phyloP scores from a whole-genome alignment of 768 basidiomycete species.

The Leccinum broughii region DNA sequence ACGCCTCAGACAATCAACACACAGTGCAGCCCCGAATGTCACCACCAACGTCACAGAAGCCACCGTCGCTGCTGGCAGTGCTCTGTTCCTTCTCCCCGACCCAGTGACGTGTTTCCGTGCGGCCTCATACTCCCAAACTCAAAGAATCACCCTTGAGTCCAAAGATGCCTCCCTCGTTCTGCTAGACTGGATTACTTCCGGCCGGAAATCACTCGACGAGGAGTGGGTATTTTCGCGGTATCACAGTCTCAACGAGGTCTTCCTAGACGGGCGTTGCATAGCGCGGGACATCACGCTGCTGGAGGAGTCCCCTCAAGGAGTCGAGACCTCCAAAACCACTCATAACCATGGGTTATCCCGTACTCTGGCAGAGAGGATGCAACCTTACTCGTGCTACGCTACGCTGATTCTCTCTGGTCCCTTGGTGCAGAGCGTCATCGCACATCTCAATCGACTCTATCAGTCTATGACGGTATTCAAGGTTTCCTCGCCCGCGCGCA shows the following conservation, averaged over 20 bases:
- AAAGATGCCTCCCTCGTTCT: constrained; percentile 63
- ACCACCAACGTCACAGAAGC: constrained; percentile 71
- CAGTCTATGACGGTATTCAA: constrained; percentile 63
- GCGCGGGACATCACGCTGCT: constrained; percentile 80
- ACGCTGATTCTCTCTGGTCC: constrained; percentile 82
- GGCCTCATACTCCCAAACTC: constrained; percentile 81
- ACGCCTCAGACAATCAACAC: constrained; percentile 21
- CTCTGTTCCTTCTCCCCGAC: constrained; percentile 84
- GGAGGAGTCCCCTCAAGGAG: constrained; percentile 42
- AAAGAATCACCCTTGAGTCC: constrained; percentile 67
- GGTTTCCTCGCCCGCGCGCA: constrained; percentile 46
- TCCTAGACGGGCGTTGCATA: constrained; percentile 60
- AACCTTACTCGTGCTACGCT: constrained; percentile 89
- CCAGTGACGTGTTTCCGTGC: constrained; percentile 90
- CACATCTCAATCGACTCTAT: constrained; percentile 50
- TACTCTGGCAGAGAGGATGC: constrained; percentile 58
- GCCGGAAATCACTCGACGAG: constrained; percentile 79
- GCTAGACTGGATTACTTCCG: constrained; percentile 92
- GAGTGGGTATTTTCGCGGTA: constrained; percentile 89
- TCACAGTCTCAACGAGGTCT: constrained; percentile 83
- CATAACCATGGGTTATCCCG: constrained; percentile 38
- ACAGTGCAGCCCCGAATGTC: constrained; percentile 11
- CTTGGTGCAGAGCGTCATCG: constrained; percentile 46
- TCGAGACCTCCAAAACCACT: constrained; percentile 10
- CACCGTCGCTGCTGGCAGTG: constrained; percentile 48